phyloP scores from a whole-genome alignment of 495 filamentous ascomycete species.

The Rostrohypoxylon terebratum region DNA sequence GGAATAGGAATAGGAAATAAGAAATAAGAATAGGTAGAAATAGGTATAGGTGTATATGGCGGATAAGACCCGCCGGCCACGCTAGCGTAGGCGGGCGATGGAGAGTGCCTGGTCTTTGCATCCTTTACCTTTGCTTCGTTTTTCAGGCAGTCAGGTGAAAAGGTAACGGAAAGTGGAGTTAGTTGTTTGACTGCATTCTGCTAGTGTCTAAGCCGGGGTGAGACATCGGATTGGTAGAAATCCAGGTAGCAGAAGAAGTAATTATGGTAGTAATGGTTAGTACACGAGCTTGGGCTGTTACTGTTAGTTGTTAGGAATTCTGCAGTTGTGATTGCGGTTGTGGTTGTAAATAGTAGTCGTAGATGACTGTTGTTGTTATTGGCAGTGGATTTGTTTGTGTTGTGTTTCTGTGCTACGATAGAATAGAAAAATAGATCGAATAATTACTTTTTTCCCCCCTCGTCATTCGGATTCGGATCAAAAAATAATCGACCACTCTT shows the following conservation, averaged over 20 bases:
- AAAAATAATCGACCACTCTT: constrained; percentile 24
- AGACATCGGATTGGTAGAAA: constrained; percentile 16
- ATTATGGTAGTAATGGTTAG: not conserved
- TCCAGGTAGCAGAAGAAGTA: not conserved
- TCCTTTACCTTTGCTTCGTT: constrained; percentile 42
- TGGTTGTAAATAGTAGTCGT: not conserved
- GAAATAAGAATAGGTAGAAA: constrained; percentile 29
- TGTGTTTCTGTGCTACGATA: constrained; percentile 24
- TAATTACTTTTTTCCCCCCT: constrained; percentile 21
- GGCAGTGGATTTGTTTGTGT: constrained; percentile 14
- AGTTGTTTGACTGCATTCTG: constrained; percentile 37
- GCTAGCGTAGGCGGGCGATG: constrained; percentile 44
- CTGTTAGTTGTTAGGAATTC: constrained; percentile 10
- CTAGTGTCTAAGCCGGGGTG: constrained; percentile 40
- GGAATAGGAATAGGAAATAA: constrained; percentile 28
- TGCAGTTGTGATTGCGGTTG: constrained; percentile 1
- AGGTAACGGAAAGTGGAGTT: constrained; percentile 41
- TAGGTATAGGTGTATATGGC: constrained; percentile 32
- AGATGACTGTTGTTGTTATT: not conserved
- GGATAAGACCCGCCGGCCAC: constrained; percentile 34
- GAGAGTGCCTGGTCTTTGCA: constrained; percentile 34
- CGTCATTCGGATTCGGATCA: constrained; percentile 32
- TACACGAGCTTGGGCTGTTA: not conserved
- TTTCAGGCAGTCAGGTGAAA: constrained; percentile 47
- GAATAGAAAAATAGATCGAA: constrained; percentile 16